A percentile compares a stretch with the other conserved stretches of the same genome.
Evolutionary conservation across 2,329 filamentous ascomycete species (phyloP).

Genomic region (Alternaria tenuissima): DNA sequence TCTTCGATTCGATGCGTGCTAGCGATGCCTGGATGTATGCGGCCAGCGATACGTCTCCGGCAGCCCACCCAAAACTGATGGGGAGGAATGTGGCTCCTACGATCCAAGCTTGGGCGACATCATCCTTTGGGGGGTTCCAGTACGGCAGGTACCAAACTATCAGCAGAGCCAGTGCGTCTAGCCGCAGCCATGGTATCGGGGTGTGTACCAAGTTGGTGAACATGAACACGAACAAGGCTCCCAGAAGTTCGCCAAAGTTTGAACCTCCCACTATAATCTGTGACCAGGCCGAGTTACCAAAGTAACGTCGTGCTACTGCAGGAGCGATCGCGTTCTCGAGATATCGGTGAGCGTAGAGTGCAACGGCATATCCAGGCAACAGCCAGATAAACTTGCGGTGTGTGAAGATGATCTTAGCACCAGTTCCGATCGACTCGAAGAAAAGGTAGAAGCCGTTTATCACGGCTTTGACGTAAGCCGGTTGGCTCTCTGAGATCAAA

Average conservation of each 20-base stretch:
- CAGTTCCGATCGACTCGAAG: conserved; percentile 57
- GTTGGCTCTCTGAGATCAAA: conserved; percentile 35
- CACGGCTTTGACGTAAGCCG: conserved; percentile 51
- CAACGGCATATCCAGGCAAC: conserved; percentile 59
- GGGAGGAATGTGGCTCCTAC: conserved; percentile 58
- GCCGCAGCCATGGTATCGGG: conserved; percentile 61
- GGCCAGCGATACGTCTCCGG: conserved; percentile 60
- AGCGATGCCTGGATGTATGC: conserved; percentile 62
- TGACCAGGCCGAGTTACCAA: conserved; percentile 59
- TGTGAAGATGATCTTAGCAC: conserved; percentile 57
- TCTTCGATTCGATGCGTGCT: conserved; percentile 55
- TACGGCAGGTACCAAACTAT: conserved; percentile 61
- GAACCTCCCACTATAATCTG: conserved; percentile 62
- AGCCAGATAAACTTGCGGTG: conserved; percentile 61
- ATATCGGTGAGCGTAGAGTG: conserved; percentile 61
- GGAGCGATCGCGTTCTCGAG: conserved; percentile 61
- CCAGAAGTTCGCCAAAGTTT: conserved; percentile 61
- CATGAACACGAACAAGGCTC: conserved; percentile 59
- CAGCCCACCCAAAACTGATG: conserved; percentile 59
- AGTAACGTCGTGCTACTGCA: conserved; percentile 57
- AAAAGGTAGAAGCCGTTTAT: conserved; percentile 55
- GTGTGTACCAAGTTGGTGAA: conserved; percentile 60
- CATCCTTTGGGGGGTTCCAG: conserved; percentile 53
- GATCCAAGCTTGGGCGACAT: conserved; percentile 58
- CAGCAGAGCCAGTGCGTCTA: conserved; percentile 57